Base-by-base conservation (phyloP, 352 stramenopile genomes). In the Phytopythium aichiense region DNA sequence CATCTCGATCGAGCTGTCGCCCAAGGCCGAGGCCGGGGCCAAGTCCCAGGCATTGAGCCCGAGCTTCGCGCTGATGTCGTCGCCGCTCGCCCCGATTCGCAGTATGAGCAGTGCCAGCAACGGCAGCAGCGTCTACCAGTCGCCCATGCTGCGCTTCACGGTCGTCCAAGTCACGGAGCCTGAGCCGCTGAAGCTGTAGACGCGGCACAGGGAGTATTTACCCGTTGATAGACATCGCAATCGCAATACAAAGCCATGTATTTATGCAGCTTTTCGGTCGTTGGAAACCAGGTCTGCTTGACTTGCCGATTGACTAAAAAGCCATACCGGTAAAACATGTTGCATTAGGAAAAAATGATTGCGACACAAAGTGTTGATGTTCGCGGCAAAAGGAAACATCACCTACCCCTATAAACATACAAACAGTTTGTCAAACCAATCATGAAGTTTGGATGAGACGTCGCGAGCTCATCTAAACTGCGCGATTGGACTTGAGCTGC, bases 1-100 rank as follows among this genome's bases (percentile, higher is more conserved):
- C 28, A 71, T 76, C 59, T 66, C 57, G 8, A 71, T 76, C 50
- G 65, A 71, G 33, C 38, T 73, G 0, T 58, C 69, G 1, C 59
- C 69, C 45, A 76, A 73, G 57, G 33, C 58, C 12, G 61, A 72
- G n/a, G 60, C 61, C 23, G 51, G 61, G 42, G 37, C 45, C 15
- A 71, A 75, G 33, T 30, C 65, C 13, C 16, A 56, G 38, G 66
- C 55, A 9, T 30, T 60, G 23, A 72, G 65, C 18, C 58, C 61
- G 16, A 67, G 31, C n/a, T 72, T 67, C 56, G 61, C 69, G 51
- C 61, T 62, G 5, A 64, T 70, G 61, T 30, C 65, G 48, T 75
- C 65, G 15, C 68, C 68, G 0, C 40, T 75, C 20, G 58, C 55
- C 2, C 65, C 61, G 9, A 25, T 75, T 35, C 68, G 65, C 8